These are phyloP conservation scores for Kwoniella sp. DNA, from an alignment of 768 basidiomycete species.

Conservation along the genomic window DNA sequence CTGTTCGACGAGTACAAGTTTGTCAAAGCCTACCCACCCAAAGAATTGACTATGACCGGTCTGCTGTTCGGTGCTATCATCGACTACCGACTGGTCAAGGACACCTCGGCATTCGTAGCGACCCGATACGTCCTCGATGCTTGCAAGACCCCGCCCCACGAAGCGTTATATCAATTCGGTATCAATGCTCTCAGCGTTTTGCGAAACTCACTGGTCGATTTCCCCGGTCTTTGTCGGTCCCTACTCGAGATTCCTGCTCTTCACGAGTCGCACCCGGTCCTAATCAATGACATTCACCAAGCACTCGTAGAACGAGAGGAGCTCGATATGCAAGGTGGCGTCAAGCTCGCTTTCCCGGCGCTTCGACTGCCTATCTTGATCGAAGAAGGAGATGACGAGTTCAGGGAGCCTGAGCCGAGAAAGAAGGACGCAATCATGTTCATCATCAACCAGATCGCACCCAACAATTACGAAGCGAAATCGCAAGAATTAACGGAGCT, in stretches of 20 bases:
- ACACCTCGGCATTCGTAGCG: constrained; percentile 91
- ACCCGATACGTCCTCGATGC: constrained; percentile 96
- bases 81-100: constrained; percentile 87
- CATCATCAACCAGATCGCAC: constrained; percentile 96
- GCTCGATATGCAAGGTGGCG: constrained; percentile 58
- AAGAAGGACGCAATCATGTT: constrained; percentile 91
- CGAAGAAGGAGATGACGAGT: constrained; percentile 61
- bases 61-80: constrained; percentile 95
- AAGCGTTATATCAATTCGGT: constrained; percentile 83
- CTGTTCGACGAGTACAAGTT: constrained; percentile 99
- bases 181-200: constrained; percentile 86
- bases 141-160: constrained; percentile 80
- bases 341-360: constrained; percentile 52
- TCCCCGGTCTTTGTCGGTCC: constrained; percentile 88
- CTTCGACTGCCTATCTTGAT: constrained; percentile 43
- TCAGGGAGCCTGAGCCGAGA: constrained; percentile 75
- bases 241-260: constrained; percentile 84
- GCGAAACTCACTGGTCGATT: constrained; percentile 82
- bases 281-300: constrained; percentile 71
- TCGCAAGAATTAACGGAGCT: constrained; percentile 79
- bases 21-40: constrained; percentile 92
- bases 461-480: constrained; percentile 88
- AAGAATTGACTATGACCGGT: constrained; percentile 93
- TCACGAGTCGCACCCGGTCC: constrained; percentile 79
- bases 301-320: constrained; percentile 62